Conservation (phyloP, 805 yeast genomes). For the Metschnikowia dekortorum region DNA sequence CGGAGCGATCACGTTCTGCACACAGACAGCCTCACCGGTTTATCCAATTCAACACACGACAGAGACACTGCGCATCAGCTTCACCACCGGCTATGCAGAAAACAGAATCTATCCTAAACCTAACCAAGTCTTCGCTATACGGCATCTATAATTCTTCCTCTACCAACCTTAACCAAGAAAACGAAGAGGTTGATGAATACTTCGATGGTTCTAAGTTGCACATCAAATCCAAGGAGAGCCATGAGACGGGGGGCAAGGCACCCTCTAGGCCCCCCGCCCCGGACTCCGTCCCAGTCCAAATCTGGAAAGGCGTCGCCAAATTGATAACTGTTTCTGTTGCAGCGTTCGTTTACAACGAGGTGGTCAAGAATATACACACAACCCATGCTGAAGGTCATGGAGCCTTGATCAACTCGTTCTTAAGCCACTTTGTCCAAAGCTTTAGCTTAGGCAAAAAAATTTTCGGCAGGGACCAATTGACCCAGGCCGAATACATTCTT, state of each 20-base stretch:
- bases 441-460: slow-evolving; percentile 18
- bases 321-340: slow-evolving; percentile 32
- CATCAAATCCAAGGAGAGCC: slow-evolving; percentile 14
- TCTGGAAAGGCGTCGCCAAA: slow-evolving; percentile 11
- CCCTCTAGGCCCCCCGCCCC: neutral
- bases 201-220: slow-evolving; percentile 16
- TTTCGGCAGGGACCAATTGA: neutral
- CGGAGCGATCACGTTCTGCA: neutral
- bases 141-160: slow-evolving; percentile 46
- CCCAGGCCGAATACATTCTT: slow-evolving; percentile 12
- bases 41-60: neutral
- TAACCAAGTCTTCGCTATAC: slow-evolving; percentile 49
- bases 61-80: neutral
- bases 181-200: slow-evolving; percentile 19
- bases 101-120: slow-evolving; percentile 37
- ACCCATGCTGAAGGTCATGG: slow-evolving; percentile 43
- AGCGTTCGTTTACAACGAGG: slow-evolving; percentile 51
- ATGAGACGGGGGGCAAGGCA: slow-evolving; percentile 2
- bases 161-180: slow-evolving; percentile 30
- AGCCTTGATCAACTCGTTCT: slow-evolving; percentile 39
- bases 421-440: slow-evolving; percentile 23
- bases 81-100: slow-evolving; percentile 12
- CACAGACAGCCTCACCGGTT: neutral
- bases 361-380: slow-evolving; percentile 49
- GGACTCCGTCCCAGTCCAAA: neutral